phyloP scores from a whole-genome alignment of 805 yeast genomes.

The Ogataea philodendri region DNA sequence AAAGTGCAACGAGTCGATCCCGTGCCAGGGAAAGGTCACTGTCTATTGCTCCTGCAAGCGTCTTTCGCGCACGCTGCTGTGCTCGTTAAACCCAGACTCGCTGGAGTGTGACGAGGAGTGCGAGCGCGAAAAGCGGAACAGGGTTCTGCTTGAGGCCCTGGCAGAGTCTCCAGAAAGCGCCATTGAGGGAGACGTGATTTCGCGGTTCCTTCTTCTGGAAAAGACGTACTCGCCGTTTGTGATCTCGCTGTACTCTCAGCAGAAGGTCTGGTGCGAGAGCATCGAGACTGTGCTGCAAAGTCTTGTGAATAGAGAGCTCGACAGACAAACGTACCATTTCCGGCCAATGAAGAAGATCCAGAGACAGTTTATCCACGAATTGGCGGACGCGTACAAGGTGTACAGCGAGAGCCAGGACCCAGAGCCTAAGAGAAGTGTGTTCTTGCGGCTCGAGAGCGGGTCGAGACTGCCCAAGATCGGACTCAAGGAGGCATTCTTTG shows the following conservation, averaged over 20 bases:
- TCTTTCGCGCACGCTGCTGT: conserved; percentile 43
- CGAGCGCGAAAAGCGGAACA: conserved; percentile 56
- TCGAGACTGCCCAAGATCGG: conserved; percentile 43
- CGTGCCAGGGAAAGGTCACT: conserved; percentile 51
- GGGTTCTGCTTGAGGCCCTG: conserved; percentile 62
- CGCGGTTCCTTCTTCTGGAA: conserved; percentile 27
- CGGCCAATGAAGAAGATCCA: conserved; percentile 72
- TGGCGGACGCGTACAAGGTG: conserved; percentile 58
- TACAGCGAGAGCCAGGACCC: conserved; percentile 75
- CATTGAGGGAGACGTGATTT: conserved; percentile 20
- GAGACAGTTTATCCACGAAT: conserved; percentile 65
- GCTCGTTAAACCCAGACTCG: conserved; percentile 43
- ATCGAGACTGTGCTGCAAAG: conserved; percentile 54
- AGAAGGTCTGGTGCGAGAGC: conserved; percentile 64
- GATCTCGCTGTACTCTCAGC: conserved; percentile 48
- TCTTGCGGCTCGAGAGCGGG: conserved; percentile 40
- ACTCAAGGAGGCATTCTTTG: conserved; percentile 43
- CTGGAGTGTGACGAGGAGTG: conserved; percentile 74
- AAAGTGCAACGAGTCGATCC: conserved; percentile 49
- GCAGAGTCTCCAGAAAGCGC: conserved; percentile 11
- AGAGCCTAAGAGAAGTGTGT: conserved; percentile 76
- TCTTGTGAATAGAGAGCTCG: conserved; percentile 43
- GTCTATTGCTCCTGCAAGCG: conserved; percentile 68
- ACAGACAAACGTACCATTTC: conserved; percentile 51
- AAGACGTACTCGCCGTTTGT: conserved; percentile 47